Base-by-base conservation (phyloP, 352 stramenopile genomes). In the Pythium rhizo-oryzae region DNA sequence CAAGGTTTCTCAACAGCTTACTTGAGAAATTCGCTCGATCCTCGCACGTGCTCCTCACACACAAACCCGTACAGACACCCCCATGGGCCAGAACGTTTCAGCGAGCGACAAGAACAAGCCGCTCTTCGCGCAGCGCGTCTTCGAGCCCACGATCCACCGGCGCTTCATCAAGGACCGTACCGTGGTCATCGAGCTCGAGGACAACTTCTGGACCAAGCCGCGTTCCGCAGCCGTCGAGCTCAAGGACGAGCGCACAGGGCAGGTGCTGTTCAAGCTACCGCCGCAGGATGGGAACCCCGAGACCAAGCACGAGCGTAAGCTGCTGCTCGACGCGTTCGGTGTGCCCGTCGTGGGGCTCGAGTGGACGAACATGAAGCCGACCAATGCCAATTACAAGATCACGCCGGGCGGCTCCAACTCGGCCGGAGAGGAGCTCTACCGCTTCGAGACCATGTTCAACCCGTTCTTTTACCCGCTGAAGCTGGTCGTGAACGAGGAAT, bases 151-250 rank as follows among this genome's bases (percentile, higher is more conserved):
- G 30, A 66, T 66, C 47, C 59, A 66, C 59, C 59, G 49, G 8
- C 59, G 59, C 19, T 66, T 66, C 49, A 55, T 66, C 35, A 54
- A 51, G 23, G 59, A 58, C 21, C 59, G 59, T 35, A 39, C 49
- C 21, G 59, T 66, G 41, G 49, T 47, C 24, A 39, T 66, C 18
- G 47, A 59, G 47, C 50, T 66, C 21, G 59, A 59, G 23, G 59
- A 66, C 59, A 52, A 59, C 18, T 66, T 66, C 59, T 66, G 59
- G 59, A 59, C 59, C 47, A 54, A 46, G 47, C 41, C 46, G 13
- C 59, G 49, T 19, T 4, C 8, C 19, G 2, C 58, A 1, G 47
- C 37, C 28, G 24, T 57, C 19, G 59, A 66, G 49, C 57, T 66
- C 59, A 58, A 59, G 28, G 59, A 66, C 59, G 18, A 58, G 28